A percentile compares a stretch with the other conserved stretches of the same genome.
Evolutionary conservation across 2,329 filamentous ascomycete genomes (phyloP).

Genomic region (Monilinia laxa): DNA sequence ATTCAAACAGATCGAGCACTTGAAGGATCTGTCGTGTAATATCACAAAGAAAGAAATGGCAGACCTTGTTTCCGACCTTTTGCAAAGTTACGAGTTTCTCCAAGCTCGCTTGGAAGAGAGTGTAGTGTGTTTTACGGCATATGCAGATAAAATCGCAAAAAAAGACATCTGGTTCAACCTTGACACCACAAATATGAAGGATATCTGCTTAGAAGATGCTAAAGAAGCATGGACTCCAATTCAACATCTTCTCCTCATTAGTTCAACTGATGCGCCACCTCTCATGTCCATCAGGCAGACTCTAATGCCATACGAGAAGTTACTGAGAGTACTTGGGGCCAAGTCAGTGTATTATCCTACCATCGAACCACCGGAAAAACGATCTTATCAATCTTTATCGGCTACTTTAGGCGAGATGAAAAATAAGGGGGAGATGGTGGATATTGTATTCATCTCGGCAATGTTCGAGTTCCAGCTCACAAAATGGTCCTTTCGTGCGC

Average conservation of each 20-base stretch:
- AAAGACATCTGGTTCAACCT: slow-evolving; percentile 31
- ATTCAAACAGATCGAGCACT: no score
- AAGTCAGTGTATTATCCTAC: slow-evolving; percentile 32
- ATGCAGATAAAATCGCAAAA: no score
- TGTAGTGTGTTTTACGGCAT: no score
- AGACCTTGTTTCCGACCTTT: no score
- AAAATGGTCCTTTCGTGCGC: slow-evolving; percentile 1
- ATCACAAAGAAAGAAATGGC: no score
- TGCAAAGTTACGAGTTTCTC: no score
- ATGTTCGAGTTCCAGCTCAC: slow-evolving; percentile 1
- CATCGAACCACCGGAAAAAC: slow-evolving; percentile 16
- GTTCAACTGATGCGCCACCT: slow-evolving; percentile 31
- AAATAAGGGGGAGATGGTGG: neutral
- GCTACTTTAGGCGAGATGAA: neutral
- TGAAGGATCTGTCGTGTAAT: no score
- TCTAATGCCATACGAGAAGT: slow-evolving; percentile 32
- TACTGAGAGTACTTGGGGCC: slow-evolving; percentile 32
- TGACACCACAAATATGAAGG: slow-evolving; percentile 7
- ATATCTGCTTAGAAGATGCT: slow-evolving; percentile 26
- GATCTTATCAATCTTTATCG: slow-evolving; percentile 10
- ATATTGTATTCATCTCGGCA: slow-evolving; percentile 1
- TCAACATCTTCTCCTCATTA: slow-evolving; percentile 32
- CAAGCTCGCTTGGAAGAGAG: no score
- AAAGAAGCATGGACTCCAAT: slow-evolving; percentile 29
- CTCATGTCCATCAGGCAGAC: slow-evolving; percentile 31